These are phyloP conservation scores for Penicillium sp. DNA, from an alignment of 2,329 filamentous ascomycete species.

Conservation along the genomic window DNA sequence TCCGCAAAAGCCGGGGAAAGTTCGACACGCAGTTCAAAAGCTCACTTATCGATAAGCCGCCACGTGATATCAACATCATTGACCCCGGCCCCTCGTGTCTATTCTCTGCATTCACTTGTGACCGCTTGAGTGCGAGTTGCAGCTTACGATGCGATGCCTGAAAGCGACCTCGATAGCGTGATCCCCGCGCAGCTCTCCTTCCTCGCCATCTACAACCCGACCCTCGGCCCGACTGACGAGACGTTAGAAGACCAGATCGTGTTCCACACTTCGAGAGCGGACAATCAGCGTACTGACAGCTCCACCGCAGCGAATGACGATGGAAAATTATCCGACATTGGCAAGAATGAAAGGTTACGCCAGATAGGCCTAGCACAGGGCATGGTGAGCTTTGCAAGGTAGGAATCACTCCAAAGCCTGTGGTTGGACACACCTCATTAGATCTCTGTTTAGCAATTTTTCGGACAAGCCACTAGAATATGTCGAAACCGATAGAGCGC, in stretches of 20 bases:
- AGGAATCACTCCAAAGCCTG: slow-evolving; percentile 25
- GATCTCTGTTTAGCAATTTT: slow-evolving; percentile 60
- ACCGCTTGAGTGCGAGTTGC: slow-evolving; percentile 9
- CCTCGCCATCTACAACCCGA: slow-evolving; percentile 91
- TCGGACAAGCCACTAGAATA: slow-evolving; percentile 73
- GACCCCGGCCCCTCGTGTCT: slow-evolving; percentile 12
- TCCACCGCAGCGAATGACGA: slow-evolving; percentile 19
- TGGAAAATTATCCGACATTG: slow-evolving; percentile 49
- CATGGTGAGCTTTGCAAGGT: slow-evolving; percentile 86
- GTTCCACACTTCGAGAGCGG: slow-evolving; percentile 69
- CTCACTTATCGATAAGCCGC: slow-evolving; percentile 23
- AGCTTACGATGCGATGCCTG: slow-evolving; percentile 37
- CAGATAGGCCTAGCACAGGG: slow-evolving; percentile 95
- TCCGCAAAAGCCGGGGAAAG: slow-evolving; percentile 2
- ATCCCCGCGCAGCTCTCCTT: slow-evolving; percentile 82
- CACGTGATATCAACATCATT: slow-evolving; percentile 36
- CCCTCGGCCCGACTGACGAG: slow-evolving; percentile 67
- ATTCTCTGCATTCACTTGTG: slow-evolving; percentile 5
- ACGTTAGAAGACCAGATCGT: slow-evolving; percentile 78
- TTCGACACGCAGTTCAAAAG: slow-evolving; percentile 6
- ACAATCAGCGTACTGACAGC: slow-evolving; percentile 23
- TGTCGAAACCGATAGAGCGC: slow-evolving; percentile 84
- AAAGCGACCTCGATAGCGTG: slow-evolving; percentile 40
- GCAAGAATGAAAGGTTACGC: slow-evolving; percentile 78
- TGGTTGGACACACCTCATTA: slow-evolving; percentile 14